These are phyloP conservation scores for Leptoxyphium fumago DNA, from an alignment of 2,329 filamentous ascomycete genomes.

Conservation along the genomic window DNA sequence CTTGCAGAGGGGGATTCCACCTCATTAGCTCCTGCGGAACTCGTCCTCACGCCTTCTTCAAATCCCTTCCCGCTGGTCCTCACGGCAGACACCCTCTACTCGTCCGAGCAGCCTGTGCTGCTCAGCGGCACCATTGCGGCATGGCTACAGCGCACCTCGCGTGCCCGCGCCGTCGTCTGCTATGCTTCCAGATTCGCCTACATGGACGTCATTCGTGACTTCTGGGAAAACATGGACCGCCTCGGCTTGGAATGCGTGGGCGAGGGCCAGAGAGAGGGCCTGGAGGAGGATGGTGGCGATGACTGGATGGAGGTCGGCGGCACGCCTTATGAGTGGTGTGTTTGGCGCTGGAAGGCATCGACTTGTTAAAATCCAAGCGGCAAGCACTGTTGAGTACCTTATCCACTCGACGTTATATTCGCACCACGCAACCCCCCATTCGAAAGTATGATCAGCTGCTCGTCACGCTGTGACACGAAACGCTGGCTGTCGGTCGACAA, in stretches of 20 bases:
- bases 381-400: too few species aligned
- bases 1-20: neutral
- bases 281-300: conserved; percentile 22
- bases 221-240: conserved; percentile 26
- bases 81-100: conserved; percentile 29
- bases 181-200: conserved; percentile 28
- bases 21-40: neutral
- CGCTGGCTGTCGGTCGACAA: too few species aligned
- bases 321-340: conserved; percentile 23
- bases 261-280: conserved; percentile 18
- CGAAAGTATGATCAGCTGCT: too few species aligned
- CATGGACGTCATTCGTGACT: conserved; percentile 27
- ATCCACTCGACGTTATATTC: too few species aligned
- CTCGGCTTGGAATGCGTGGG: conserved; percentile 22
- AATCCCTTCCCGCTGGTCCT: conserved; percentile 20
- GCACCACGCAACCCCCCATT: too few species aligned
- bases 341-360: conserved; percentile 22
- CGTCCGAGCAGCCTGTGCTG: conserved; percentile 26
- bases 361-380: too few species aligned
- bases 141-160: conserved; percentile 19
- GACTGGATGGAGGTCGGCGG: neutral
- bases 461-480: too few species aligned
- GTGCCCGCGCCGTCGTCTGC: conserved; percentile 23
- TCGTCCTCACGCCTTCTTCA: neutral
- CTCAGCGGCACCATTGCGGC: conserved; percentile 20